Base-by-base conservation (phyloP, 495 filamentous ascomycete genomes). In the Podospora tetraspora region DNA sequence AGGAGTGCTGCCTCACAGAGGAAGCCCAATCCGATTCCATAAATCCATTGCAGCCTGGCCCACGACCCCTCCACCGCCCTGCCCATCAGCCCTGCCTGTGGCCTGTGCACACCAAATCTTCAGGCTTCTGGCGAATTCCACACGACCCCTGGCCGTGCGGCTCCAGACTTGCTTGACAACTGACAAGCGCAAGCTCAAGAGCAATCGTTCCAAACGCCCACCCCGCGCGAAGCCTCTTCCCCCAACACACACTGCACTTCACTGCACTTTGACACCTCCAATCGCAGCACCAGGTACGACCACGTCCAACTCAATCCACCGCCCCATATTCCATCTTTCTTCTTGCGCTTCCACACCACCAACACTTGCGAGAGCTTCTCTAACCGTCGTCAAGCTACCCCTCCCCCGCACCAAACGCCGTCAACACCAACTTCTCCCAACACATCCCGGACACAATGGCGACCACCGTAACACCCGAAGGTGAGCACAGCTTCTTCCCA, bases 91-190 rank as follows among this genome's bases (percentile, higher is more conserved):
- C 71, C 69, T 73, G 69, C 29, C 24, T 34, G 60, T 73, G 74
- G 74, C 69, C 74, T 73, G 74, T 76, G 74, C 52, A 30, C 63
- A 59, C 58, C 61, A 69, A 62, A 78, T 79, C 77, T 79, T 77
- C 73, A 67, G 66, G 71, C 72, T 79, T 79, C 77, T 77, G 66
- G 72, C 68, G 72, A 71, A 71, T 79, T 79, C 77, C 72, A 78
- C 72, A 64, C 64, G 52, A 71, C 74, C 69, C 71, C 61, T 65
- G 63, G 63, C 34, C 57, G 61, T 67, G 73, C 69, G 70, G 32
- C 70, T 52, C 43, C 63, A 57, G 57, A 65, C 30, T 34, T 10
- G 30, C 32, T 57, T 43, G 32, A 68, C 74, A 76, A 74, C 74
- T 43, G 71, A 76, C 74, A 73, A 69, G 66, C 58, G n/a, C 52